A percentile compares a stretch with the other conserved stretches of the same genome.
These are phyloP conservation scores for Penicillium italicum DNA, from an alignment of 2,329 filamentous ascomycete genomes.

Conservation along the genomic window DNA sequence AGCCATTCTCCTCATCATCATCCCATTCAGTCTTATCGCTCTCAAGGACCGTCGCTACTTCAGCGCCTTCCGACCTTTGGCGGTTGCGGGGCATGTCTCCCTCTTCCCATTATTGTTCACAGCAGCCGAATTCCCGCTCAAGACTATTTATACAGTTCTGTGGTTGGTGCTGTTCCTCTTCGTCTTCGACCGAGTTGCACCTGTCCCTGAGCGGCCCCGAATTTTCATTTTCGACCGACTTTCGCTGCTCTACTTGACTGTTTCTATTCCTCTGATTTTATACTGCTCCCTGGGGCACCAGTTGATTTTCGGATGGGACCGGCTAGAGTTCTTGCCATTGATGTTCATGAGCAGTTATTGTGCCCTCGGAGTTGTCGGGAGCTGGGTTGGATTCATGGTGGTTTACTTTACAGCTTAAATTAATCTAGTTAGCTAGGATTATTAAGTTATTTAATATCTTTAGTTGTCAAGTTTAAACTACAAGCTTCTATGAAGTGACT, in stretches of 20 bases:
- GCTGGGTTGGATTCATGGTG: slow-evolving; percentile 90
- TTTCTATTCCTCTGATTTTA: slow-evolving; percentile 82
- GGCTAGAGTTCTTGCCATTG: slow-evolving; percentile 83
- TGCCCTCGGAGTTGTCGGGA: slow-evolving; percentile 89
- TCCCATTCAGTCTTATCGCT: slow-evolving; percentile 90
- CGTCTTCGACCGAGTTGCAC: slow-evolving; percentile 81
- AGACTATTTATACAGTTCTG: slow-evolving; percentile 85
- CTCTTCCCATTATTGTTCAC: slow-evolving; percentile 94
- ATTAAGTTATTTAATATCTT: neutral
- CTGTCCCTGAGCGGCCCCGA: slow-evolving; percentile 72
- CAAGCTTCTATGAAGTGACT: no score
- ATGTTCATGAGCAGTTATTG: slow-evolving; percentile 98
- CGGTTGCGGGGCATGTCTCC: slow-evolving; percentile 90
- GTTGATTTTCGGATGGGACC: slow-evolving; percentile 69
- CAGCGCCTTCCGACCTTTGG: slow-evolving; percentile 84
- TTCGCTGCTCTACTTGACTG: slow-evolving; percentile 79
- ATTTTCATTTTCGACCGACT: slow-evolving; percentile 91
- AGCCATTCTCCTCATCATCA: slow-evolving; percentile 87
- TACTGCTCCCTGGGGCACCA: slow-evolving; percentile 85
- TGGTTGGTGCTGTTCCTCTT: slow-evolving; percentile 87
- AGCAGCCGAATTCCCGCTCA: slow-evolving; percentile 85
- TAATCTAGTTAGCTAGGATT: neutral
- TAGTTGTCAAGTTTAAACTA: no score
- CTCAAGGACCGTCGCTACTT: slow-evolving; percentile 86
- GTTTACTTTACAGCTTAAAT: slow-evolving; percentile 69